Evolutionary conservation across 2,329 filamentous ascomycete genomes (phyloP).

Genomic region (Microcyclospora tardicrescens): DNA sequence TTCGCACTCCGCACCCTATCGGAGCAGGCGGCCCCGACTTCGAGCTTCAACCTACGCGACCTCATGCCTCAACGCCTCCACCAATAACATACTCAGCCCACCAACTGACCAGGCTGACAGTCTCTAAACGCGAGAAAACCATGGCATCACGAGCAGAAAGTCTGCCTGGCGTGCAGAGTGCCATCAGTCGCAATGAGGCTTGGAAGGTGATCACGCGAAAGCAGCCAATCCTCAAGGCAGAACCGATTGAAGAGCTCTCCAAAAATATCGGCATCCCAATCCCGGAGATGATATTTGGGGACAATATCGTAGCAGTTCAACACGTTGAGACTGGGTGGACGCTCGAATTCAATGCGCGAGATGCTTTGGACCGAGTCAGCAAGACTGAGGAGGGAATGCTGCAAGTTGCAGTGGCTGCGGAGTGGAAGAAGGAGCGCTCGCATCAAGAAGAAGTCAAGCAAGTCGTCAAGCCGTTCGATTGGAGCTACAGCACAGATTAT

Average conservation of each 20-base stretch:
- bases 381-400: conserved; percentile 88
- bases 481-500: conserved; percentile 91
- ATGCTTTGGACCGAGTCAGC: conserved; percentile 81
- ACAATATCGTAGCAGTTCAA: conserved; percentile 69
- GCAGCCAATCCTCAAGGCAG: conserved; percentile 85
- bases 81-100: no score
- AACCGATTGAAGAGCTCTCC: conserved; percentile 76
- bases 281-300: conserved; percentile 98
- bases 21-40: not conserved
- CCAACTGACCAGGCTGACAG: no score
- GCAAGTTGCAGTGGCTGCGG: conserved; percentile 80
- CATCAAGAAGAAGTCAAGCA: conserved; percentile 79
- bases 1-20: not conserved
- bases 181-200: conserved; percentile 15
- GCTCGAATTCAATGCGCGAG: conserved; percentile 69
- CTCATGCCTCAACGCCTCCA: no score
- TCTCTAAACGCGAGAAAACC: no score
- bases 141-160: no score
- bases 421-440: conserved; percentile 66
- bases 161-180: conserved; percentile 7
- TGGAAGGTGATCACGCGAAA: conserved; percentile 63
- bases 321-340: conserved; percentile 66
- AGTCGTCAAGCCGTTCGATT: conserved; percentile 92
- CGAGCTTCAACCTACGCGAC: no score
- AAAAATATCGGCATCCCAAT: conserved; percentile 68